phyloP scores from a whole-genome alignment of 148 eudicot species.

The Rheum nobile region DNA sequence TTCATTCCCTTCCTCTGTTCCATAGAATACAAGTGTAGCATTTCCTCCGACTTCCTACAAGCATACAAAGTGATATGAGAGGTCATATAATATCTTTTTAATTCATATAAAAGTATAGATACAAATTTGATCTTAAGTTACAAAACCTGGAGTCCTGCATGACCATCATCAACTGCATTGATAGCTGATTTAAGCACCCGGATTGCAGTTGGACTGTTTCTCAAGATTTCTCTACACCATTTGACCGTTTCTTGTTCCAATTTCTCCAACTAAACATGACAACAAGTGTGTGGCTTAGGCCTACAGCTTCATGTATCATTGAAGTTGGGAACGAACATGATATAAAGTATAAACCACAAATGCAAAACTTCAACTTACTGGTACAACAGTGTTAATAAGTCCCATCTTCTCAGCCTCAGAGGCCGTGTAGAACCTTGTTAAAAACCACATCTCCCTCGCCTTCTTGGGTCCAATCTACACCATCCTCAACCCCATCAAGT shows the following conservation, averaged over 20 bases:
- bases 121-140: neutral
- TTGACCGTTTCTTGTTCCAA: conserved; percentile 82
- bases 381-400: conserved; percentile 86
- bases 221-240: conserved; percentile 90
- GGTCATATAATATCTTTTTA: neutral
- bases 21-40: conserved; percentile 83
- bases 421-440: conserved; percentile 80
- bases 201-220: conserved; percentile 89
- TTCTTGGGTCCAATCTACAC: conserved; percentile 84
- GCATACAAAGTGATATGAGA: neutral
- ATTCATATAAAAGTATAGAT: neutral
- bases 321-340: neutral
- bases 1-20: conserved; percentile 86
- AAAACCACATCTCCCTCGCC: conserved; percentile 96
- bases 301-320: too few relatives aligned
- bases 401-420: conserved; percentile 91
- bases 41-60: conserved; percentile 73
- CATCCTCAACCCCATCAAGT: neutral
- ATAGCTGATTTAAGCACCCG: conserved; percentile 79
- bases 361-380: conserved; percentile 38
- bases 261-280: conserved; percentile 42
- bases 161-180: conserved; percentile 94
- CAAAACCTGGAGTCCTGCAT: conserved; percentile 90
- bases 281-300: neutral
- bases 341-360: too few relatives aligned